phyloP scores from a whole-genome alignment of 176 grass and related monocot genomes.

The Microstegium vimineum region DNA sequence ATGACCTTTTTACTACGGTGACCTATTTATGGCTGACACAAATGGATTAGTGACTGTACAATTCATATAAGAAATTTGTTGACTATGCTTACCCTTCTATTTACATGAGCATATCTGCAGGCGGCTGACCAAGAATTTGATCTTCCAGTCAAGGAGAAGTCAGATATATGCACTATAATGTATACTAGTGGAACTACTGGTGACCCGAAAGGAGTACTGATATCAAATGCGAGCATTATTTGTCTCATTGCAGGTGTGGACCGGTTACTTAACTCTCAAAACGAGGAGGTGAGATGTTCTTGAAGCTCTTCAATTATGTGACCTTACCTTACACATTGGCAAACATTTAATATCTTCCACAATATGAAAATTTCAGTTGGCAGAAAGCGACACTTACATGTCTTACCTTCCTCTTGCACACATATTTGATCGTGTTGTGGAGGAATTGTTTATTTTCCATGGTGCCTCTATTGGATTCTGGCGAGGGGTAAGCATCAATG shows the following conservation, averaged over 20 bases:
- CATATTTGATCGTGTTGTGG: slow-evolving; percentile 93
- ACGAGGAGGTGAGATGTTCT: slow-evolving; percentile 43
- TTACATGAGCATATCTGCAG: slow-evolving; percentile 36
- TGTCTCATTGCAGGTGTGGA: slow-evolving; percentile 69
- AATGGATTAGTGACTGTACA: not conserved
- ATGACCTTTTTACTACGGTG: slow-evolving; percentile 1
- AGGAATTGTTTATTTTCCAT: slow-evolving; percentile 94
- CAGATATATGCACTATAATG: slow-evolving; percentile 88
- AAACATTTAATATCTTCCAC: slow-evolving; percentile 20
- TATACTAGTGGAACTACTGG: slow-evolving; percentile 94
- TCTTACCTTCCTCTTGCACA: slow-evolving; percentile 97
- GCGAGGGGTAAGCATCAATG: slow-evolving; percentile 67
- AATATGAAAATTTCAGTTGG: slow-evolving; percentile 48
- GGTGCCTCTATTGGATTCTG: slow-evolving; percentile 98
- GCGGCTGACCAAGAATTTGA: slow-evolving; percentile 58
- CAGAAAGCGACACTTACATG: slow-evolving; percentile 71
- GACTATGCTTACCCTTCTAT: not conserved
- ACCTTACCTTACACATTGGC: not conserved
- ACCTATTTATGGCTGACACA: not conserved
- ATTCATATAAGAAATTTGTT: slow-evolving; percentile 14
- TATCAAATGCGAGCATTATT: slow-evolving; percentile 76
- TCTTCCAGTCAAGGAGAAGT: slow-evolving; percentile 62
- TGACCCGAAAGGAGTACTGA: slow-evolving; percentile 82
- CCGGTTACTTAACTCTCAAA: slow-evolving; percentile 43
- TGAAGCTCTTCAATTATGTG: slow-evolving; percentile 8